These are phyloP conservation scores for Paracoccidioides lutzii DNA, from an alignment of 2,329 filamentous ascomycete species.

Conservation along the genomic window DNA sequence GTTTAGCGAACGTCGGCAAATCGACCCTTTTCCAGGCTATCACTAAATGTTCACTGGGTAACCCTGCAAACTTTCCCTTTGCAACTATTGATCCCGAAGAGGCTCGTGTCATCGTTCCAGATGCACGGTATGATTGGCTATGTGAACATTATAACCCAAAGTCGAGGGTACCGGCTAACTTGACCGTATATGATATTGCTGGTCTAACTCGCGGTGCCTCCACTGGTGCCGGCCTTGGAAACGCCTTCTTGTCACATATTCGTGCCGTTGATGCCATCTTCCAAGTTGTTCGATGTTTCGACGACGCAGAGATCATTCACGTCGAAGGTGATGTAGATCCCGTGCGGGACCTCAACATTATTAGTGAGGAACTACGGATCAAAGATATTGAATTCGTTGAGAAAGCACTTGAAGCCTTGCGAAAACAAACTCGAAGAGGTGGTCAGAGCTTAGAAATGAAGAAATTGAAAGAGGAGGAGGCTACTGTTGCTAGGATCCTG, in stretches of 20 bases:
- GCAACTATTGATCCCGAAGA: conserved; percentile 98
- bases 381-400: conserved; percentile 98
- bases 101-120: conserved; percentile 90
- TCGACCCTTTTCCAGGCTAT: conserved; percentile 99
- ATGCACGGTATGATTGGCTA: conserved; percentile 92
- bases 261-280: conserved; percentile 97
- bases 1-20: conserved; percentile 97
- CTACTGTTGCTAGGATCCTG: conserved; percentile 81
- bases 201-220: conserved; percentile 92
- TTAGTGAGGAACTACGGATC: conserved; percentile 87
- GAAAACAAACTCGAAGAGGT: conserved; percentile 89
- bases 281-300: conserved; percentile 92
- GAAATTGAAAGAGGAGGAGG: conserved; percentile 89
- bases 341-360: conserved; percentile 85
- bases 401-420: conserved; percentile 81
- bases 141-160: conserved; percentile 96
- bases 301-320: conserved; percentile 98
- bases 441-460: conserved; percentile 96
- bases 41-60: conserved; percentile 92
- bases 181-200: conserved; percentile 98
- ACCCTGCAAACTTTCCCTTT: conserved; percentile 98
- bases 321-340: conserved; percentile 98
- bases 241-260: conserved; percentile 96
- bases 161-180: conserved; percentile 87
- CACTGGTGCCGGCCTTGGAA: conserved; percentile 92